These are phyloP conservation scores for Penicillium paxilli DNA, from an alignment of 495 filamentous ascomycete species.

Conservation along the genomic window DNA sequence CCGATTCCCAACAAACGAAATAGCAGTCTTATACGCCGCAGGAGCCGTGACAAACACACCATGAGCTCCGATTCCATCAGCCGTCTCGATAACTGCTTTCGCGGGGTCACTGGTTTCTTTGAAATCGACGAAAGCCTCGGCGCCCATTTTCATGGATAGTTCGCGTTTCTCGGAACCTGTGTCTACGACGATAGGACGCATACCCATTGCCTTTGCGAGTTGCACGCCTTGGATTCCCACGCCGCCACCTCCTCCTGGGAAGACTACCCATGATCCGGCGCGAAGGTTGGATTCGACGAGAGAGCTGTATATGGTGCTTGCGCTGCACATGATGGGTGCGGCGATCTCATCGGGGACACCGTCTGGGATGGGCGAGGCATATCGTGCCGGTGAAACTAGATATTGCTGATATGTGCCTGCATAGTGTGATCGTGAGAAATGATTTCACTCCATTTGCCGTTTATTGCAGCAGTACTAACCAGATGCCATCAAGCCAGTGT, in stretches of 20 bases:
- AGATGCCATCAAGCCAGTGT: constrained; percentile 34
- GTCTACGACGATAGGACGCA: constrained; percentile 54
- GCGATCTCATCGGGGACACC: constrained; percentile 56
- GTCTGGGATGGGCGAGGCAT: constrained; percentile 67
- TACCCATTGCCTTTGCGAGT: constrained; percentile 57
- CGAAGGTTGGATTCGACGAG: constrained; percentile 54
- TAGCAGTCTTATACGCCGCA: constrained; percentile 42
- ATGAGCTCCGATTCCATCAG: constrained; percentile 49
- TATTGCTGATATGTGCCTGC: constrained; percentile 69
- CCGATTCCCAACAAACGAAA: constrained; percentile 39
- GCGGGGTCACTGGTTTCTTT: constrained; percentile 33
- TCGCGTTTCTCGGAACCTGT: constrained; percentile 40
- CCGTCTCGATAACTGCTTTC: constrained; percentile 38
- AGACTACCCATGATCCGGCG: constrained; percentile 61
- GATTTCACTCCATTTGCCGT: neutral
- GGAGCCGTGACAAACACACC: constrained; percentile 53
- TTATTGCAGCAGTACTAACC: constrained; percentile 25
- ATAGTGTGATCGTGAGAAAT: neutral
- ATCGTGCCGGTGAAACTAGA: constrained; percentile 58
- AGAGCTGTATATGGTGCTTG: constrained; percentile 55
- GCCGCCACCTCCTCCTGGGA: constrained; percentile 54
- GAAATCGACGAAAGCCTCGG: constrained; percentile 54
- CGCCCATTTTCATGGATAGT: constrained; percentile 46
- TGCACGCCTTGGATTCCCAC: constrained; percentile 64
- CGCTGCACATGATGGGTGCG: constrained; percentile 62